Conservation (phyloP, 495 filamentous ascomycete genomes). For the Penicillium macrosclerotiorum region DNA sequence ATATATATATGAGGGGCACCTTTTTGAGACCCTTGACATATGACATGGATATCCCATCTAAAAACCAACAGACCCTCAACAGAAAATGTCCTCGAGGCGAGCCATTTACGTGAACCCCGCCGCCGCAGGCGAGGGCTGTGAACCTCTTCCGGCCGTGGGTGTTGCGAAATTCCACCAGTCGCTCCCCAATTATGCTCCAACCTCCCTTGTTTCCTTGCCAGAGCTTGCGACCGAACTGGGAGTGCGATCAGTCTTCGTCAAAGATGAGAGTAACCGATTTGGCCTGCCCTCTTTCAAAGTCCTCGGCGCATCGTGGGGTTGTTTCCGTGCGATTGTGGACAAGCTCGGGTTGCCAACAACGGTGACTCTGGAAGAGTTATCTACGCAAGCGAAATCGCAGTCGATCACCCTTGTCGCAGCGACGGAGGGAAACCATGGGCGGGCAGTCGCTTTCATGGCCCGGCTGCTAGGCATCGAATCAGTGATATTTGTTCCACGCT, state of each 20-base stretch:
- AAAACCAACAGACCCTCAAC: not conserved
- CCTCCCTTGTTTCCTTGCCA: slow-evolving; percentile 50
- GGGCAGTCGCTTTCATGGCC: slow-evolving; percentile 66
- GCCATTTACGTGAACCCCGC: slow-evolving; percentile 33
- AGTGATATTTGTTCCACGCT: slow-evolving; percentile 54
- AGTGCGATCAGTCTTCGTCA: slow-evolving; percentile 52
- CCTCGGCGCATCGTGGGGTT: slow-evolving; percentile 72
- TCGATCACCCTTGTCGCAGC: slow-evolving; percentile 47
- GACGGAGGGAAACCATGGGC: slow-evolving; percentile 72
- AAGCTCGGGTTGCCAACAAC: slow-evolving; percentile 38
- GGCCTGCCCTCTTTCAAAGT: slow-evolving; percentile 75
- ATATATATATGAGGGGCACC: not conserved
- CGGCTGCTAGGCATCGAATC: slow-evolving; percentile 48
- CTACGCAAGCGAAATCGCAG: slow-evolving; percentile 26
- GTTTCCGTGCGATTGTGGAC: slow-evolving; percentile 52
- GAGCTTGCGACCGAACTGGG: slow-evolving; percentile 54
- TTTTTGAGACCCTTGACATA: not conserved
- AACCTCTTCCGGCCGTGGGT: slow-evolving; percentile 11
- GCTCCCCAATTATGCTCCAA: slow-evolving; percentile 49
- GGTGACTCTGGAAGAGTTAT: slow-evolving; percentile 37
- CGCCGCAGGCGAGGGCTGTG: slow-evolving; percentile 19
- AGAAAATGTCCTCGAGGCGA: slow-evolving; percentile 18
- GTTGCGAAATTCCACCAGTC: slow-evolving; percentile 45
- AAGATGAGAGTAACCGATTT: slow-evolving; percentile 58
- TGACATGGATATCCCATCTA: not conserved